A percentile compares a stretch with the other conserved stretches of the same genome.
Evolutionary conservation across 2,329 filamentous ascomycete genomes (phyloP).

Genomic region (Penicillium glabrum): DNA sequence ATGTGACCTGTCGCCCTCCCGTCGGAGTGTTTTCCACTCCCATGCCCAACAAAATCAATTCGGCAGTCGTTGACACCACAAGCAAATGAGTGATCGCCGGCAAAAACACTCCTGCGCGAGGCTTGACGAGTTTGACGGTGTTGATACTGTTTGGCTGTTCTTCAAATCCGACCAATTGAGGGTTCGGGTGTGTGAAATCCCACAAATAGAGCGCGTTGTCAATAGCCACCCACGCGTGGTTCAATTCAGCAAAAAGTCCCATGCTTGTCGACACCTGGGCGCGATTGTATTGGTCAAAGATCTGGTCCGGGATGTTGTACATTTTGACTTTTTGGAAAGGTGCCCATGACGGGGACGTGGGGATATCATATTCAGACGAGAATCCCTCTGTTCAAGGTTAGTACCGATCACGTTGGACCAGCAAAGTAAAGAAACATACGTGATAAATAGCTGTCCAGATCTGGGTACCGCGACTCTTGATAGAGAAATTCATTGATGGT

Average conservation of each 20-base stretch:
- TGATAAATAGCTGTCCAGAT: constrained; percentile 84
- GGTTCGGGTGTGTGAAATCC: constrained; percentile 94
- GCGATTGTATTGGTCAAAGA: constrained; percentile 89
- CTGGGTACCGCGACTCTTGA: constrained; percentile 77
- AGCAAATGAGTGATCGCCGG: constrained; percentile 81
- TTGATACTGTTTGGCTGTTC: constrained; percentile 86
- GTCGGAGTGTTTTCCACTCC: constrained; percentile 63
- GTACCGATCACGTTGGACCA: not conserved
- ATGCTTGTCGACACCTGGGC: constrained; percentile 87
- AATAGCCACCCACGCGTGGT: constrained; percentile 93
- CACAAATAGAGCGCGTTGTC: constrained; percentile 96
- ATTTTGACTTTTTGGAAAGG: constrained; percentile 86
- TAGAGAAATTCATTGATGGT: constrained; percentile 79
- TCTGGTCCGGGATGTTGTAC: constrained; percentile 85
- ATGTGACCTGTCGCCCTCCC: constrained; percentile 69
- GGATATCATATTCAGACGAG: constrained; percentile 87
- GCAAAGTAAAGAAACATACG: constrained; percentile 59
- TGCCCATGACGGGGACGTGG: constrained; percentile 68
- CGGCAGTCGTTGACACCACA: constrained; percentile 80
- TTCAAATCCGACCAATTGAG: constrained; percentile 88
- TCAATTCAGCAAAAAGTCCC: constrained; percentile 91
- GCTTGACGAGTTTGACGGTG: constrained; percentile 82
- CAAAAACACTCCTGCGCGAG: constrained; percentile 84
- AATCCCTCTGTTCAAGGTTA: constrained; percentile 64
- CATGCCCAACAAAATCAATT: constrained; percentile 85